These are phyloP conservation scores for Petunia axillaris DNA, from an alignment of 257 asterid species.

Conservation along the genomic window DNA sequence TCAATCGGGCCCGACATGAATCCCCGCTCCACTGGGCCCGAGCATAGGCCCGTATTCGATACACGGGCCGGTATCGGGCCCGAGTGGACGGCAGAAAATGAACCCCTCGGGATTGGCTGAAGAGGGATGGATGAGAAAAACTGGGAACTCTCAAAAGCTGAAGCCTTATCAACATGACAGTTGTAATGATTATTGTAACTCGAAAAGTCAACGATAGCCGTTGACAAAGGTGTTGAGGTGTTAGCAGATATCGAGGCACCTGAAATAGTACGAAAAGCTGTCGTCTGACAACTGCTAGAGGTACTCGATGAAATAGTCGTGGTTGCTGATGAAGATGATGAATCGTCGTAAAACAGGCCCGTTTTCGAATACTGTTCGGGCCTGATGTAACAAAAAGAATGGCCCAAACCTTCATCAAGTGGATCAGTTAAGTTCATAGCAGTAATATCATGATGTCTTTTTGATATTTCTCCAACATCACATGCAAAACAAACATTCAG, in stretches of 20 bases:
- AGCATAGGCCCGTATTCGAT: constrained; percentile 40
- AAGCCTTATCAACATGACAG: constrained; percentile 63
- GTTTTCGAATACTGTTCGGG: constrained; percentile 63
- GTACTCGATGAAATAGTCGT: constrained; percentile 12
- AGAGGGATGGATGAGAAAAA: constrained; percentile 89
- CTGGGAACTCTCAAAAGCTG: constrained; percentile 90
- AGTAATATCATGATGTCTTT: constrained; percentile 60
- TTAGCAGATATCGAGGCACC: constrained; percentile 99
- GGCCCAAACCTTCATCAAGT: constrained; percentile 88
- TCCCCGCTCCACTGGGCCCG: constrained; percentile 80
- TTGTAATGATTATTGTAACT: constrained; percentile 24
- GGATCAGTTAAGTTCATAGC: constrained; percentile 48
- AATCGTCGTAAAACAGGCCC: constrained; percentile 47
- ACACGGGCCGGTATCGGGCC: constrained; percentile 62
- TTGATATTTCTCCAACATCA: constrained; percentile 81
- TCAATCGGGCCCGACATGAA: constrained; percentile 97
- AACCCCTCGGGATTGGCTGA: constrained; percentile 65
- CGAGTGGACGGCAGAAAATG: constrained; percentile 47
- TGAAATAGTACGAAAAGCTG: constrained; percentile 78
- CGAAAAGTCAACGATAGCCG: constrained; percentile 50
- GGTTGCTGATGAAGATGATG: constrained; percentile 41
- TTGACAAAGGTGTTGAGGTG: constrained; percentile 74
- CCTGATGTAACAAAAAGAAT: constrained; percentile 84
- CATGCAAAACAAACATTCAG: constrained; percentile 72
- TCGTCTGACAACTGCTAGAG: constrained; percentile 38